Base-by-base conservation (phyloP, 371 early-diverging fungal species). In the Mucor circinelloides region DNA sequence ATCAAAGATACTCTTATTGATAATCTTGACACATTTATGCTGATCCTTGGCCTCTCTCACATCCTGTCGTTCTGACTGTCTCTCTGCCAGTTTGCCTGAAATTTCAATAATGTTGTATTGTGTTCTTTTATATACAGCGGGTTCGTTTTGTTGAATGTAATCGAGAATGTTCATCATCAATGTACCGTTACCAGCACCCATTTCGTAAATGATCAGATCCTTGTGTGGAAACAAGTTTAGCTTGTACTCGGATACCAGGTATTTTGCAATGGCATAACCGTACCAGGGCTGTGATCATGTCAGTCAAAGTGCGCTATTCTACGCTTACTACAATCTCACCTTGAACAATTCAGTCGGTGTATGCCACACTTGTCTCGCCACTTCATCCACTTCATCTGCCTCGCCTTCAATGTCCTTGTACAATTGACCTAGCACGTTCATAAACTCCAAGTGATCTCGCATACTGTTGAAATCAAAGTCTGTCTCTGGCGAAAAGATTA, bases 311-410 rank as follows among this genome's bases (percentile, higher is more conserved):
- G n/a, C n/a, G n/a, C n/a, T n/a, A n/a, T n/a, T n/a, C n/a, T n/a
- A n/a, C n/a, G n/a, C n/a, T n/a, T n/a, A n/a, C n/a, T n/a, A n/a
- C n/a, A n/a, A n/a, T n/a, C 23, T 52, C 83, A 93, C 93, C 85
- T 93, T 95, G 77, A 99, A 95, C 28, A 98, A 76, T 75, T 98
- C 98, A 0, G 97, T 95, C 5, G 98, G 96, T 4, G 99, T 98
- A 76, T 98, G 97, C 97, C 99, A 97, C 25, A 97, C 90, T 78
- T 97, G 98, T 68, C 93, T 79, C 0, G 94, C 83, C 54, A 89
- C 72, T 62, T 86, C 85, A 52, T 85, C 88, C 10, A 84, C 80
- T 30, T 86, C 85, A 23, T 81, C 80, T 17, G 81, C 82, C 50
- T 86, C 84, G 27, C 77, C 82, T 74, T 96, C 97, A 50, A 95